Percentiles rank a stretch among this genome's conserved stretches.
These are phyloP conservation scores for Leccinum ponderosum DNA, from an alignment of 1,284 basidiomycete species.

Conservation along the genomic window DNA sequence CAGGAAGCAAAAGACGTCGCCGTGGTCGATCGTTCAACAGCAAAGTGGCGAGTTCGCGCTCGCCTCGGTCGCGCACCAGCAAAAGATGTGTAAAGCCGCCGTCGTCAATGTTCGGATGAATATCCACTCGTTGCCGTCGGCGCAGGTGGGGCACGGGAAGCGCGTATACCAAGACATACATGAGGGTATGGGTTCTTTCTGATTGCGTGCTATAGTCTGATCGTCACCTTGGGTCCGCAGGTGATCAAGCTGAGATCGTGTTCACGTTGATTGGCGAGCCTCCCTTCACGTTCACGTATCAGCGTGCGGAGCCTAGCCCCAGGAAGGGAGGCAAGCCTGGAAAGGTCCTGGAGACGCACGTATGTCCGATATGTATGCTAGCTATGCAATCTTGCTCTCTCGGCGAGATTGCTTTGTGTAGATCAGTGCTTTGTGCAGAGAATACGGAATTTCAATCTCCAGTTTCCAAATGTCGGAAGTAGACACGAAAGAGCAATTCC, in stretches of 20 bases:
- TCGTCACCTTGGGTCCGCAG: conserved; percentile 35
- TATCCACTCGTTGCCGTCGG: conserved; percentile 85
- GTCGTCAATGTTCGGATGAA: conserved; percentile 76
- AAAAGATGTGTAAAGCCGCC: conserved; percentile 83
- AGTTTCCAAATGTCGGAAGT: no score
- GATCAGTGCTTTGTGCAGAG: no score
- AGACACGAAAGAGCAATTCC: no score
- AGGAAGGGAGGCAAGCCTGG: conserved; percentile 66
- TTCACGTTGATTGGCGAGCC: conserved; percentile 89
- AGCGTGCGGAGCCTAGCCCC: conserved; percentile 68
- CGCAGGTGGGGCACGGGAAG: conserved; percentile 84
- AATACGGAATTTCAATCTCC: no score
- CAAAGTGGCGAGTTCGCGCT: conserved; percentile 82
- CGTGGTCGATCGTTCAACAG: conserved; percentile 84
- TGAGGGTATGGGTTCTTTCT: conserved; percentile 58
- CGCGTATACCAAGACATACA: conserved; percentile 83
- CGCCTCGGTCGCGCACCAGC: conserved; percentile 86
- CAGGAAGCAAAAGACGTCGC: conserved; percentile 78
- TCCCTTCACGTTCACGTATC: conserved; percentile 95
- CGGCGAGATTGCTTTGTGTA: no score
- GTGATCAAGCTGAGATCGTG: conserved; percentile 90
- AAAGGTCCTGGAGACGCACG: conserved; percentile 82
- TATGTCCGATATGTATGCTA: no score
- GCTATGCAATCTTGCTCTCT: no score
- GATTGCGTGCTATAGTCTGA: background rate